Percentiles rank a stretch among this genome's conserved stretches.
Evolutionary conservation across 2,329 filamentous ascomycete species (phyloP).

Genomic region (Alternaria alternata): DNA sequence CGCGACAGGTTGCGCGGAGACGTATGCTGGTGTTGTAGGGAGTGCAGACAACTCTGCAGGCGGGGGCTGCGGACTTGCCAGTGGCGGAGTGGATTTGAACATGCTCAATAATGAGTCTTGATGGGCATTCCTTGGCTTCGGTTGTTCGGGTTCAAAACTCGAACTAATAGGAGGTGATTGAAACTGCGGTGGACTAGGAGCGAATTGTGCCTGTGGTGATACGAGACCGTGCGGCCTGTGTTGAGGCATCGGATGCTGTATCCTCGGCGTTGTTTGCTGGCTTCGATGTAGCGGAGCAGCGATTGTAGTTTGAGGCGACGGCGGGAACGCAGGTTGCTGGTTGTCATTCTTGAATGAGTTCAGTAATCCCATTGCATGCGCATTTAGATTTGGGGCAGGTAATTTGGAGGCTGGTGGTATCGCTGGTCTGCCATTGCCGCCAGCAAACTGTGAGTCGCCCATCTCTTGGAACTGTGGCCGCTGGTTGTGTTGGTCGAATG

Average conservation of each 20-base stretch:
- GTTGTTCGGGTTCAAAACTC: conserved; percentile 40
- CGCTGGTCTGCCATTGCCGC: conserved; percentile 51
- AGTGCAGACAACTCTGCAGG: conserved; percentile 58
- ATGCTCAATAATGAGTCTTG: conserved; percentile 57
- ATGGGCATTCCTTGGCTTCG: conserved; percentile 52
- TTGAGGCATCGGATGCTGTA: conserved; percentile 32
- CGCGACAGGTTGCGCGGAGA: conserved; percentile 30
- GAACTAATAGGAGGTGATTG: conserved; percentile 38
- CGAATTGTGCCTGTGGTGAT: conserved; percentile 35
- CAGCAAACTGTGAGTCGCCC: conserved; percentile 41
- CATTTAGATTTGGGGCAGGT: conserved; percentile 65
- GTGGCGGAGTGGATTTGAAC: conserved; percentile 49
- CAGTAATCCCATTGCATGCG: conserved; percentile 65
- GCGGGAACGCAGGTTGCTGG: conserved; percentile 25
- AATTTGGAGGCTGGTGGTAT: conserved; percentile 66
- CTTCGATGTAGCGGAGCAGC: conserved; percentile 25
- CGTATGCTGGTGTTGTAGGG: conserved; percentile 49
- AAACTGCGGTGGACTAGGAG: conserved; percentile 40
- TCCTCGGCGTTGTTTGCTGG: conserved; percentile 33
- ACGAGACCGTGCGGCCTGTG: conserved; percentile 33
- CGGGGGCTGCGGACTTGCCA: conserved; percentile 42
- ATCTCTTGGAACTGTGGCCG: conserved; percentile 28
- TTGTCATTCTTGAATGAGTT: conserved; percentile 62
- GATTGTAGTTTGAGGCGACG: conserved; percentile 15
- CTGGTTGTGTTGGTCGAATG: conserved; percentile 23